Conservation (phyloP, 345 rosid species). For the Bruguiera sexangula region DNA sequence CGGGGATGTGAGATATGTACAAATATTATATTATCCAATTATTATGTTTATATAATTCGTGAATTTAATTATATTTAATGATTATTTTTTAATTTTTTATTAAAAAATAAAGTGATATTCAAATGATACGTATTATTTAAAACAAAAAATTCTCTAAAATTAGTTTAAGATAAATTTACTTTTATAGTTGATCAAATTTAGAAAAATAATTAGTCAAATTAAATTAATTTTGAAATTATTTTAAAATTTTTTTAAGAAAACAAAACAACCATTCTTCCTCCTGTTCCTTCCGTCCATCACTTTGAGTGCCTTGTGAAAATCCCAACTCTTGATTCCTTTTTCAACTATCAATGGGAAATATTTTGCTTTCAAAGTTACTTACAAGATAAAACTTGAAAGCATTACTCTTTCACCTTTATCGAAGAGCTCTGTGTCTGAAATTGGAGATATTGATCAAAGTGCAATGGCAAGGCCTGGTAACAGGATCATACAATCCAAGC, state of each 20-base stretch:
- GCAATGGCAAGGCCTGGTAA: conserved; percentile 48
- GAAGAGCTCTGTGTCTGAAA: neutral
- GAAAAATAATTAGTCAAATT: too few species aligned
- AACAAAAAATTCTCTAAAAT: too few species aligned
- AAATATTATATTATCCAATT: neutral
- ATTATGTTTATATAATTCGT: neutral
- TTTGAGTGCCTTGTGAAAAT: neutral
- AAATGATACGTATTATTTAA: too few species aligned
- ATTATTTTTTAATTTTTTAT: too few species aligned
- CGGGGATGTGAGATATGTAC: too few species aligned
- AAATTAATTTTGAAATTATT: too few species aligned
- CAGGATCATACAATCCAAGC: conserved; percentile 47
- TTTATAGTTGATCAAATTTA: too few species aligned
- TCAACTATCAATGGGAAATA: neutral
- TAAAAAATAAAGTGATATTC: too few species aligned
- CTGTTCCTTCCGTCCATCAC: neutral
- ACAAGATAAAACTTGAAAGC: neutral
- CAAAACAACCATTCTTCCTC: conserved; percentile 32
- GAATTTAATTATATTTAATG: too few species aligned
- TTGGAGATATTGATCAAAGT: neutral
- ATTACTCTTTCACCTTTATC: too few species aligned
- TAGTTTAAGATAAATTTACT: too few species aligned
- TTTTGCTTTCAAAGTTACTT: neutral
- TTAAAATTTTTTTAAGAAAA: neutral
- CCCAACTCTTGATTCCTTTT: neutral